Percentiles rank a stretch among this genome's conserved stretches.
Conservation (phyloP, 768 basidiomycete species). For the Psilocybe cyanescens region DNA sequence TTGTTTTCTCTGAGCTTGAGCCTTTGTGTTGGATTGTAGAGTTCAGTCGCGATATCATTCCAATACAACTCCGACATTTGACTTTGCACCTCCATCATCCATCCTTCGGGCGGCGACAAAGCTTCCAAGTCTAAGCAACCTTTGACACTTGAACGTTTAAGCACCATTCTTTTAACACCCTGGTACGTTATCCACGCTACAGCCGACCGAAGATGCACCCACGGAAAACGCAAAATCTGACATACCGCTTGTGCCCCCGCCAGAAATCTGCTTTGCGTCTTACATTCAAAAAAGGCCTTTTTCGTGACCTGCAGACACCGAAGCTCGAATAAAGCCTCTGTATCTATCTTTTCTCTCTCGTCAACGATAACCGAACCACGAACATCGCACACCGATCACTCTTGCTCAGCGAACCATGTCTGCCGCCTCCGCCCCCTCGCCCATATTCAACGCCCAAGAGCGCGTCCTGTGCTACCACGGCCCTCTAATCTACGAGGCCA, state of each 20-base stretch:
- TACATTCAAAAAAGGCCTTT: neutral
- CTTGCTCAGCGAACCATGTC: constrained; percentile 14
- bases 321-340: neutral
- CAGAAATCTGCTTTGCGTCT: constrained; percentile 1
- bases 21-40: neutral
- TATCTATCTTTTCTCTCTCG: neutral
- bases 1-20: neutral
- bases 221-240: neutral
- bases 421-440: constrained; percentile 29
- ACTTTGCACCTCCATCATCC: constrained; percentile 7
- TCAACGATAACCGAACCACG: neutral
- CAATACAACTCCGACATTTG: constrained; percentile 14
- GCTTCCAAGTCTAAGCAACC: neutral
- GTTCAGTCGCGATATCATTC: neutral
- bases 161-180: neutral
- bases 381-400: neutral
- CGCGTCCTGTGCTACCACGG: constrained; percentile 94
- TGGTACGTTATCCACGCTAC: too few relatives aligned
- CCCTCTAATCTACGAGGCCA: constrained; percentile 94
- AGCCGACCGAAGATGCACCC: too few relatives aligned
- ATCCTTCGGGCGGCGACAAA: neutral
- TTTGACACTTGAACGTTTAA: too few relatives aligned
- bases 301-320: too few relatives aligned
- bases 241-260: neutral
- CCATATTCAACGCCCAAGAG: constrained; percentile 64